A percentile compares a stretch with the other conserved stretches of the same genome.
These are phyloP conservation scores for Calonectria pauciramosa DNA, from an alignment of 2,329 filamentous ascomycete species.

Conservation along the genomic window DNA sequence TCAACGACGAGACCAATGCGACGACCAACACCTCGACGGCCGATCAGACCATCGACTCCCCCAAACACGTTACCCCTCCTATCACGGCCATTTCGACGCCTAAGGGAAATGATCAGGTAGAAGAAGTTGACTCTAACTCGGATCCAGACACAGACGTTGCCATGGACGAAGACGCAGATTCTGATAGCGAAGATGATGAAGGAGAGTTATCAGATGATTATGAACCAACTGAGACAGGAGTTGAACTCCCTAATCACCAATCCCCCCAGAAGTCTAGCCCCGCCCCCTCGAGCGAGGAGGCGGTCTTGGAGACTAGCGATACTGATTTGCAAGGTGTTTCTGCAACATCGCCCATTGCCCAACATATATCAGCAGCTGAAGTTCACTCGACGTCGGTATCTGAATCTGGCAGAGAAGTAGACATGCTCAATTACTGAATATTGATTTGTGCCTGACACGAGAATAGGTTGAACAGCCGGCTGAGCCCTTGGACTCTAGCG, in stretches of 20 bases:
- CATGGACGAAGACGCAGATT: slow-evolving; percentile 42
- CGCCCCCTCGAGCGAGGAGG: slow-evolving; percentile 35
- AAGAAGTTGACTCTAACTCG: slow-evolving; percentile 13
- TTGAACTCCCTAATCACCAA: slow-evolving; percentile 31
- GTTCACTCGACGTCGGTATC: slow-evolving; percentile 39
- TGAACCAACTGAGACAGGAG: slow-evolving; percentile 65
- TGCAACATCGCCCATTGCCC: slow-evolving; percentile 38
- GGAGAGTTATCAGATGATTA: slow-evolving; percentile 64
- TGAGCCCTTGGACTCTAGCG: slow-evolving; percentile 14
- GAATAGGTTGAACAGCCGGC: slow-evolving; percentile 35
- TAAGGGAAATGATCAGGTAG: background rate
- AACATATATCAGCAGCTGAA: slow-evolving; percentile 50
- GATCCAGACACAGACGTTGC: slow-evolving; percentile 38
- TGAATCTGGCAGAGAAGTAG: slow-evolving; percentile 59
- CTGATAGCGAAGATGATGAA: slow-evolving; percentile 44
- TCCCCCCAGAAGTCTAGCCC: slow-evolving; percentile 23
- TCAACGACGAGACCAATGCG: background rate
- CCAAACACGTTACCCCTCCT: background rate
- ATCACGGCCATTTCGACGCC: background rate
- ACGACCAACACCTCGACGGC: background rate
- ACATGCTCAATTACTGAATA: slow-evolving; percentile 46
- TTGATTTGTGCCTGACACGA: slow-evolving; percentile 35
- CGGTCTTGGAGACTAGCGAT: slow-evolving; percentile 44
- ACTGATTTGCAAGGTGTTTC: slow-evolving; percentile 43
- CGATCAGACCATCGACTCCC: background rate